Evolutionary conservation across 805 yeast genomes (phyloP).

Genomic region (Monosporozyma yasuniensis): DNA sequence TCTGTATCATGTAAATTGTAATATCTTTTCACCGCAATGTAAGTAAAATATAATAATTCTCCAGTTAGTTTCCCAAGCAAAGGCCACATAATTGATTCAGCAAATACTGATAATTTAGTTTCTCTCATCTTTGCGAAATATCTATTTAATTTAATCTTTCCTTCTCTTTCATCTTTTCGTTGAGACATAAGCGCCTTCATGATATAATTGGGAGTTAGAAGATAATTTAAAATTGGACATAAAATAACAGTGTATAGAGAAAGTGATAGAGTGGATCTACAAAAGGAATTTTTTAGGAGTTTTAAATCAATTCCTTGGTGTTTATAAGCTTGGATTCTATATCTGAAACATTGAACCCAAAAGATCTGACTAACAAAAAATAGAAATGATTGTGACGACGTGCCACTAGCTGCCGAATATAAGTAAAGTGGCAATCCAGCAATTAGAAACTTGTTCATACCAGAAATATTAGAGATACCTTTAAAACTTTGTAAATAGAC

Average conservation of each 20-base stretch:
- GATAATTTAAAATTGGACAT: neutral
- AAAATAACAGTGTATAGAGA: neutral
- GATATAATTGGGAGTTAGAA: neutral
- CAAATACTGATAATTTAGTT: neutral
- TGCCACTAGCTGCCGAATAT: slow-evolving; percentile 5
- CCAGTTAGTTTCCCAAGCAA: slow-evolving; percentile 12
- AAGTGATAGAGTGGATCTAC: neutral
- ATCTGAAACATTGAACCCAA: slow-evolving; percentile 1
- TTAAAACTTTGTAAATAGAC: slow-evolving; percentile 17
- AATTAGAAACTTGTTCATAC: slow-evolving; percentile 11
- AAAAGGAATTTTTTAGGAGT: slow-evolving; percentile 3
- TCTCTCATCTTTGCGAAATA: neutral
- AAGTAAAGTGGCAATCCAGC: slow-evolving; percentile 18
- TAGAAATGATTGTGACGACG: neutral
- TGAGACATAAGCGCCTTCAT: neutral
- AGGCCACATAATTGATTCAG: slow-evolving; percentile 15
- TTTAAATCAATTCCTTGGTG: slow-evolving; percentile 3
- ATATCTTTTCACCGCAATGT: slow-evolving; percentile 7
- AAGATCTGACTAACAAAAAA: neutral
- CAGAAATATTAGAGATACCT: slow-evolving; percentile 17
- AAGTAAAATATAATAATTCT: neutral
- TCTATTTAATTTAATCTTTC: neutral
- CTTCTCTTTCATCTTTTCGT: neutral
- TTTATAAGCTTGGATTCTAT: slow-evolving; percentile 8
- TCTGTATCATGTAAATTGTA: slow-evolving; percentile 2